Conservation (phyloP, 176 grass and related monocot species). For the Thinopyrum elongatum region DNA sequence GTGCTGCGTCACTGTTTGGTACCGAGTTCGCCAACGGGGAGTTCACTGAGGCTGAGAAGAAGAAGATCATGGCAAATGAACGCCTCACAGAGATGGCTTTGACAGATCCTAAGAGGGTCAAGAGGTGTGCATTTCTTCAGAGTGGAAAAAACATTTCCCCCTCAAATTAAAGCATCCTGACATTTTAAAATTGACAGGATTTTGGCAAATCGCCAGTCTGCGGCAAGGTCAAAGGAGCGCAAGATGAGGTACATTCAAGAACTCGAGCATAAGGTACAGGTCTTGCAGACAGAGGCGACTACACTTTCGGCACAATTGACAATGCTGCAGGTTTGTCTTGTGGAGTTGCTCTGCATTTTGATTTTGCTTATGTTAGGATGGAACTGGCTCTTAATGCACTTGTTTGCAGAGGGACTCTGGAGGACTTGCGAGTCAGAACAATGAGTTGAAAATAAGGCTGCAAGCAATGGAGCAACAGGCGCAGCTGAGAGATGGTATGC, state of each 20-base stretch:
- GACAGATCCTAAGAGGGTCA: conserved; percentile 89
- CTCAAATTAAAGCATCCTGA: not conserved
- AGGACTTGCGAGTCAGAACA: conserved; percentile 82
- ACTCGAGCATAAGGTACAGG: conserved; percentile 88
- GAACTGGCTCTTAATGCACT: not conserved
- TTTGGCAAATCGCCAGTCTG: conserved; percentile 84
- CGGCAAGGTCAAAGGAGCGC: conserved; percentile 91
- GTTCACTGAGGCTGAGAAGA: conserved; percentile 79
- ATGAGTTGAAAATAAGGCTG: conserved; percentile 86
- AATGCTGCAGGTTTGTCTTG: conserved; percentile 73
- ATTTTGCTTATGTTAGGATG: not conserved
- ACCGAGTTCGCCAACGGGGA: conserved; percentile 68
- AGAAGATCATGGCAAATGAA: conserved; percentile 96
- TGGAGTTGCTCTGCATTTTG: conserved; percentile 18
- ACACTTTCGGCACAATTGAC: conserved; percentile 92
- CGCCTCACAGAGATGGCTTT: conserved; percentile 83
- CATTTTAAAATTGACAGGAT: conserved; percentile 44
- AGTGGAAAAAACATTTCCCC: not conserved
- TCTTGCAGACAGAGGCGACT: conserved; percentile 90
- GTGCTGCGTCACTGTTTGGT: conserved; percentile 51
- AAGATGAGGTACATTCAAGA: conserved; percentile 98
- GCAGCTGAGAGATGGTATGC: conserved; percentile 91
- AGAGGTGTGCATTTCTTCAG: conserved; percentile 62
- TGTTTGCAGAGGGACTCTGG: conserved; percentile 82
- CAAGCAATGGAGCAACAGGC: conserved; percentile 97